A percentile compares a stretch with the other conserved stretches of the same genome.
Evolutionary conservation across 1,284 basidiomycete genomes (phyloP).

Genomic region (Stereum hirsutum): DNA sequence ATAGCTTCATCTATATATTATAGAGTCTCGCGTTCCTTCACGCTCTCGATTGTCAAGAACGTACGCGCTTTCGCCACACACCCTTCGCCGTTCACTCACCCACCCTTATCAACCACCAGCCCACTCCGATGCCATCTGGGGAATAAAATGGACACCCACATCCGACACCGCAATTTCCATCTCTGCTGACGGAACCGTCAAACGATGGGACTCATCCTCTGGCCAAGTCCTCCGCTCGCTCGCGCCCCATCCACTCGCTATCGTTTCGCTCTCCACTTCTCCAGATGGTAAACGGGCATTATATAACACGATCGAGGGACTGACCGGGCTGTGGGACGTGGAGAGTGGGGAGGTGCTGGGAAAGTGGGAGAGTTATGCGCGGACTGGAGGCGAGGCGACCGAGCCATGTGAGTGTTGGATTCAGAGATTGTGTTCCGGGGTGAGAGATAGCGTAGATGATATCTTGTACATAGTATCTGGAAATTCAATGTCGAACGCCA

Average conservation of each 20-base stretch:
- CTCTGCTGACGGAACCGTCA: slow-evolving; percentile 68
- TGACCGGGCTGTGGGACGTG: slow-evolving; percentile 66
- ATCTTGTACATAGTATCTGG: neutral
- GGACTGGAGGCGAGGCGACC: slow-evolving; percentile 37
- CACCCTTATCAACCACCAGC: slow-evolving; percentile 32
- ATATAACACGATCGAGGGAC: slow-evolving; percentile 76
- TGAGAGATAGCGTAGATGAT: neutral
- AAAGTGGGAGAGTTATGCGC: slow-evolving; percentile 64
- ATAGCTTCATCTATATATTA: too few relatives aligned
- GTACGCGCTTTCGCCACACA: slow-evolving; percentile 32
- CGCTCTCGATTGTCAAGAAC: slow-evolving; percentile 63
- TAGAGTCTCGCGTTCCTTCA: slow-evolving; percentile 70
- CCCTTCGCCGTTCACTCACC: slow-evolving; percentile 7
- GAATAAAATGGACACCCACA: slow-evolving; percentile 64
- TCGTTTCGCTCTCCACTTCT: slow-evolving; percentile 63
- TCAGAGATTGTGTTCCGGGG: too few relatives aligned
- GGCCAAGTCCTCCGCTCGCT: slow-evolving; percentile 58
- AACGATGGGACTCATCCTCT: slow-evolving; percentile 56
- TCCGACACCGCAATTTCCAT: slow-evolving; percentile 49
- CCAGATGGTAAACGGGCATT: slow-evolving; percentile 54
- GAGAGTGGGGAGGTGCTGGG: slow-evolving; percentile 47
- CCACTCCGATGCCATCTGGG: slow-evolving; percentile 81
- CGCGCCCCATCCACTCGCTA: slow-evolving; percentile 64
- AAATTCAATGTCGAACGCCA: neutral
- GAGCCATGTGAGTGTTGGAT: slow-evolving; percentile 57